Evolutionary conservation across 495 filamentous ascomycete species (phyloP).

Genomic region (Darksidea phi): DNA sequence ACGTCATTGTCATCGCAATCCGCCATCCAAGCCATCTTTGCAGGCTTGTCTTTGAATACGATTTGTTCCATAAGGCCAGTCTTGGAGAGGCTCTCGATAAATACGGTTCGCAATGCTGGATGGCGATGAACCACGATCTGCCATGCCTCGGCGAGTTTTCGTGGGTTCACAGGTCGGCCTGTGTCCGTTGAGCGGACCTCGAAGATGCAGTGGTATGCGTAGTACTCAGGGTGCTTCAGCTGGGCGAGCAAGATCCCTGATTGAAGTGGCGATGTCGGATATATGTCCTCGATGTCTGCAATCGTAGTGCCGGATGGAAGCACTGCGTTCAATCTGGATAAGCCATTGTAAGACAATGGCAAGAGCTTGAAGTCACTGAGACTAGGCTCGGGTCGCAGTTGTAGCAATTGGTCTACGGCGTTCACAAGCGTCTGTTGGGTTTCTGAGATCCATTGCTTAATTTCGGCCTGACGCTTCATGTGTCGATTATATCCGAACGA

Average conservation of each 20-base stretch:
- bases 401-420: constrained; percentile 52
- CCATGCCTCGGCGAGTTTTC: constrained; percentile 50
- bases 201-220: constrained; percentile 61
- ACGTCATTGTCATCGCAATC: constrained; percentile 23
- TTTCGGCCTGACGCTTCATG: constrained; percentile 58
- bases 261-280: constrained; percentile 67
- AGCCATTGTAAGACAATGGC: constrained; percentile 57
- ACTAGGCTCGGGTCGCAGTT: constrained; percentile 54
- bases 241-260: constrained; percentile 65
- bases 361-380: constrained; percentile 64
- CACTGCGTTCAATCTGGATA: constrained; percentile 47
- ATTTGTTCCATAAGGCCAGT: constrained; percentile 52
- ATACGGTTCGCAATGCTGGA: constrained; percentile 54
- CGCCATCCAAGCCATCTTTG: constrained; percentile 12
- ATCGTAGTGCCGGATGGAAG: constrained; percentile 46
- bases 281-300: constrained; percentile 58
- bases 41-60: constrained; percentile 46
- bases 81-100: constrained; percentile 49
- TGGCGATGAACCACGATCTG: constrained; percentile 51
- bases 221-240: constrained; percentile 55
- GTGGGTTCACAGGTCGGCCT: constrained; percentile 38
- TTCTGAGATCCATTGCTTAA: constrained; percentile 58
- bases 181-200: constrained; percentile 49
- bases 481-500: constrained; percentile 63
- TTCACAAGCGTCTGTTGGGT: constrained; percentile 57